Conservation (phyloP, 1,284 basidiomycete species). For the Leccinum huronense region DNA sequence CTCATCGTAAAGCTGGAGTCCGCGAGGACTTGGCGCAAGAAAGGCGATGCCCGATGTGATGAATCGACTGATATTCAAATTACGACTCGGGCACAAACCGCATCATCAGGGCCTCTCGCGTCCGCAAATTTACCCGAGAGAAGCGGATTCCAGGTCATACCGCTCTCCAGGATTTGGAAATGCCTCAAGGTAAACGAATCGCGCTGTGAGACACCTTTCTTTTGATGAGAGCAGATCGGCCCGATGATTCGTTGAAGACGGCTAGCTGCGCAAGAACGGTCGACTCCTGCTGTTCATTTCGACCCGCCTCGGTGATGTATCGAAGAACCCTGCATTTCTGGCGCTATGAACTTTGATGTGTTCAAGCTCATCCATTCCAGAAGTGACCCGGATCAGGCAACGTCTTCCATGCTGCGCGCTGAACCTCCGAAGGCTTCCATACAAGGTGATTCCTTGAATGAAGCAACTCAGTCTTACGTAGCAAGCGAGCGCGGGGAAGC, state of each 20-base stretch:
- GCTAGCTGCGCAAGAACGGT: background rate
- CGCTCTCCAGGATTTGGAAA: background rate
- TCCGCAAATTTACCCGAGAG: conserved; percentile 1
- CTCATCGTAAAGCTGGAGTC: background rate
- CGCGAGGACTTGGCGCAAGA: conserved; percentile 1
- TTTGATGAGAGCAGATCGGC: background rate
- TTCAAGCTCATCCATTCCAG: background rate
- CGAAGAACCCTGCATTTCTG: background rate
- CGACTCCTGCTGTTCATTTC: background rate
- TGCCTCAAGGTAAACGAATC: background rate
- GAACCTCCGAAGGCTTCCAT: background rate
- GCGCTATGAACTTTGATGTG: background rate
- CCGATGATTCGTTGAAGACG: background rate
- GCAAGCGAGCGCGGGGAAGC: background rate
- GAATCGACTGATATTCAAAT: background rate
- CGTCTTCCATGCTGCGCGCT: background rate
- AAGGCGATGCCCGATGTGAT: conserved; percentile 11
- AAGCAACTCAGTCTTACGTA: background rate
- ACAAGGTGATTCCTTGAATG: background rate
- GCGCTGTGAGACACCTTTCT: background rate
- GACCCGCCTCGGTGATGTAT: background rate
- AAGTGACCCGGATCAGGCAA: background rate
- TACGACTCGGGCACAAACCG: conserved; percentile 7
- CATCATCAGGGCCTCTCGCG: background rate
- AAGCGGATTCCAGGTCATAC: background rate